phyloP scores from a whole-genome alignment of 2,329 filamentous ascomycete genomes.

The Paracoccidioides lutzii region DNA sequence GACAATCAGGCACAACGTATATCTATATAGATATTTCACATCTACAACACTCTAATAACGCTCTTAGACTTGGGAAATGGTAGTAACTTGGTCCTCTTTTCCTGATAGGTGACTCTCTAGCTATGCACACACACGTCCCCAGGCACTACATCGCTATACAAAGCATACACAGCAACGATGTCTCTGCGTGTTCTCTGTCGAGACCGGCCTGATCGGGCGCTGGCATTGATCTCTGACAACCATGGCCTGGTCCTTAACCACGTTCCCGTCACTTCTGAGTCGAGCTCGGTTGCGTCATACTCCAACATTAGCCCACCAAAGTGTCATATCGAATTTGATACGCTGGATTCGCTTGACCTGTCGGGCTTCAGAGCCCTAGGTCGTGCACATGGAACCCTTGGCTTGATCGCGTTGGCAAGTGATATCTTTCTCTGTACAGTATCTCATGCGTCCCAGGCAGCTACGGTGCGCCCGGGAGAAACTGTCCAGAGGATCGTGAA shows the following conservation, averaged over 20 bases:
- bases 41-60: background rate
- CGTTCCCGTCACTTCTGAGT: conserved; percentile 51
- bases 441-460: conserved; percentile 63
- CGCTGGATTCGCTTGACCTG: conserved; percentile 51
- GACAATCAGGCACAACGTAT: background rate
- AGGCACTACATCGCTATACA: background rate
- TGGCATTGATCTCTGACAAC: conserved; percentile 67
- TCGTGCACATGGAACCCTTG: conserved; percentile 72
- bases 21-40: background rate
- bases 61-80: background rate
- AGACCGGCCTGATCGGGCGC: conserved; percentile 74
- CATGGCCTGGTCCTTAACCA: conserved; percentile 78
- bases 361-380: conserved; percentile 66
- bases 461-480: conserved; percentile 73
- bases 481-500: conserved; percentile 74
- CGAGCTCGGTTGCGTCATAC: conserved; percentile 33
- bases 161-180: conserved; percentile 22
- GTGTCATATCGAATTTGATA: conserved; percentile 83
- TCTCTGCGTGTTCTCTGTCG: conserved; percentile 70
- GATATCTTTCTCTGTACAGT: conserved; percentile 90
- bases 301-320: conserved; percentile 32
- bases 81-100: background rate
- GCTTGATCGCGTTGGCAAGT: conserved; percentile 66
- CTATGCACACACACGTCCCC: background rate
- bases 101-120: background rate